Evolutionary conservation across 2,329 filamentous ascomycete genomes (phyloP), one percentile per base, ranked within the genome.

Genomic region (Plectosphaerella sp.): DNA sequence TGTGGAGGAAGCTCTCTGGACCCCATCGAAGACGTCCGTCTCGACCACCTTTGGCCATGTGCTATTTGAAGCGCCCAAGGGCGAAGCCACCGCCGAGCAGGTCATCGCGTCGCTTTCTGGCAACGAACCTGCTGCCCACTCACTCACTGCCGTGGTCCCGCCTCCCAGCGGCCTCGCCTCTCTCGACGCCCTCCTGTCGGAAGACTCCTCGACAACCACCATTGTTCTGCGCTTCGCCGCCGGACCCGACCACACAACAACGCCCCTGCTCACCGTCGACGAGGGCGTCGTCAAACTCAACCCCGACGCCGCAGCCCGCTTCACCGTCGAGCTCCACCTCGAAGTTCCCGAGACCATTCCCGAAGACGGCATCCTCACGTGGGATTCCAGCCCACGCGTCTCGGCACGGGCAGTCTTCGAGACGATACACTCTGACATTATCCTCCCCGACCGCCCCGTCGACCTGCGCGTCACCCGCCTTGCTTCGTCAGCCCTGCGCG

Each of bases 41-140:
- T 9, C 47, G 49, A 77, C 78, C 11, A 67, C 69, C 3, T 83
- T 83, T 57, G 80, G 80, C 16, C 74, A 79, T 50, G 56, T 82
- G 35, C 69, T 83, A 0, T 74, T 77, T 54, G 49, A 57, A 20
- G 60, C 65, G 28, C 28, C 28, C 28, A 9, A 33, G 11, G 28
- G 8, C 28, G 8, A 33, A 33, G 8, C 28, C 28, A 33, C 28
- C 8, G 28, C 28, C 28, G 28, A 33, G 4, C 8, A 33, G 28
- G 28, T 33, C 11, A 9, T 33, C 28, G 28, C 28, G 28, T 33
- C 28, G 11, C 8, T 33, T 12, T 33, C 28, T 12, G 11, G 28
- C 28, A 12, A 33, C 28, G 11, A n/a, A 9, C 18, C 43, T 14
- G 14, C 36, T 33, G 48, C 52, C 5, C 73, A 72, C 46, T 66